These are phyloP conservation scores for Solanum pimpinellifolium DNA, from an alignment of 257 asterid species.

Conservation along the genomic window DNA sequence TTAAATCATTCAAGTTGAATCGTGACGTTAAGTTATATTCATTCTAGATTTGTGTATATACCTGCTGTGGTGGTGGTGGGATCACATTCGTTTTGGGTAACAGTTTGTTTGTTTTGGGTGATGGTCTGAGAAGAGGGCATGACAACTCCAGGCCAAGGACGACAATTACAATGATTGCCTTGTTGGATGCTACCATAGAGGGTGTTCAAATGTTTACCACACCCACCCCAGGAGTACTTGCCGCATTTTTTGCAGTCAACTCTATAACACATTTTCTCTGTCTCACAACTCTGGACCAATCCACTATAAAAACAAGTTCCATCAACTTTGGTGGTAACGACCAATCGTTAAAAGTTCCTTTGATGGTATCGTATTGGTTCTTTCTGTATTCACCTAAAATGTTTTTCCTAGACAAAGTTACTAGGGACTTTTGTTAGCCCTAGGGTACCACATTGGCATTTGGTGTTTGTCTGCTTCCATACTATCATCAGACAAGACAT, in stretches of 20 bases:
- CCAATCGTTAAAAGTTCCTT: background rate
- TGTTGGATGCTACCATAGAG: constrained; percentile 33
- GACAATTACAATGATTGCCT: constrained; percentile 67
- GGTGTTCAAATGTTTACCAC: constrained; percentile 46
- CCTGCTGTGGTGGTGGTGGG: background rate
- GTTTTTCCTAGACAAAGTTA: background rate
- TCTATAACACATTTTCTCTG: constrained; percentile 33
- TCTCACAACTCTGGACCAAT: background rate
- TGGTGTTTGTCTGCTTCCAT: background rate
- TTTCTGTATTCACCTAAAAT: constrained; percentile 3
- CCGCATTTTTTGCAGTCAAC: constrained; percentile 64
- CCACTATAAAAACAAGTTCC: background rate
- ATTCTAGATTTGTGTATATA: background rate
- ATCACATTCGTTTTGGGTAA: constrained; percentile 5
- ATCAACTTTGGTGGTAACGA: background rate
- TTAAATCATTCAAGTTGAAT: background rate
- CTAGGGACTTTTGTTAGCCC: background rate
- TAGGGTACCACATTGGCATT: background rate
- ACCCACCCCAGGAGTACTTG: constrained; percentile 55
- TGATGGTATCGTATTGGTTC: background rate
- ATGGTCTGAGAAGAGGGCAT: constrained; percentile 13
- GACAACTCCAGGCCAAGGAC: constrained; percentile 69
- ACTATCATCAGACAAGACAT: background rate
- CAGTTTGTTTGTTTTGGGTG: constrained; percentile 1
- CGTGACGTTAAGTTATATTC: background rate